Percentiles rank a stretch among this genome's conserved stretches.
Evolutionary conservation across 2,329 filamentous ascomycete genomes (phyloP).

Genomic region (Diaporthe ampelina): DNA sequence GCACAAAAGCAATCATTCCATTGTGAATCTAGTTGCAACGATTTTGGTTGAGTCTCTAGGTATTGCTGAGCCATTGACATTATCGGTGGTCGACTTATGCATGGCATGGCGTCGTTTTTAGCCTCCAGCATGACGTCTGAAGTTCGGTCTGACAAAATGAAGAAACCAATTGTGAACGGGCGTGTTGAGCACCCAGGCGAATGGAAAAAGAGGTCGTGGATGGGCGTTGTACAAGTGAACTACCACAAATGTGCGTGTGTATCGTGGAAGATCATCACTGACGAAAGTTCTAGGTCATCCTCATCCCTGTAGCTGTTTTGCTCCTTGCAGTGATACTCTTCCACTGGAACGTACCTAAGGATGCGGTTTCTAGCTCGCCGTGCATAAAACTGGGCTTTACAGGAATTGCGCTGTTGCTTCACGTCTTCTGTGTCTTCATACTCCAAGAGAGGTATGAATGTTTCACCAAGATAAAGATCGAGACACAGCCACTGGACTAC

Average conservation of each 20-base stretch:
- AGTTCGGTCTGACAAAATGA: no score
- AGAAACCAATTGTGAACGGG: no score
- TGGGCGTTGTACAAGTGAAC: not conserved
- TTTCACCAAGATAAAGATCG: not conserved
- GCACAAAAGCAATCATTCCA: no score
- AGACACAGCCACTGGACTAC: not conserved
- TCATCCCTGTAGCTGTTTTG: not conserved
- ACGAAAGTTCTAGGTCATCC: not conserved
- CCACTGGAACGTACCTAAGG: not conserved
- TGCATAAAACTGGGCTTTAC: not conserved
- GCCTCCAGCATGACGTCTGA: no score
- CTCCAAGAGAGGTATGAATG: not conserved
- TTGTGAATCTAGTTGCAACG: no score
- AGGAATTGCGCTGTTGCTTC: not conserved
- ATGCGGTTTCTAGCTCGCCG: not conserved
- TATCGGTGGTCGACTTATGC: no score
- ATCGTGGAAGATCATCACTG: not conserved
- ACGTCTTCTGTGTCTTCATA: not conserved
- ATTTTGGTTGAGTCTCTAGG: no score
- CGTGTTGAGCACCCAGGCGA: no score
- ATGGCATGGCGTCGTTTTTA: no score
- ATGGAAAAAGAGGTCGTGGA: no score
- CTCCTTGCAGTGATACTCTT: not conserved
- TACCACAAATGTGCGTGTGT: not conserved
- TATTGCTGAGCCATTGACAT: no score